Conservation (phyloP, 345 rosid genomes). For the Linum tenue region DNA sequence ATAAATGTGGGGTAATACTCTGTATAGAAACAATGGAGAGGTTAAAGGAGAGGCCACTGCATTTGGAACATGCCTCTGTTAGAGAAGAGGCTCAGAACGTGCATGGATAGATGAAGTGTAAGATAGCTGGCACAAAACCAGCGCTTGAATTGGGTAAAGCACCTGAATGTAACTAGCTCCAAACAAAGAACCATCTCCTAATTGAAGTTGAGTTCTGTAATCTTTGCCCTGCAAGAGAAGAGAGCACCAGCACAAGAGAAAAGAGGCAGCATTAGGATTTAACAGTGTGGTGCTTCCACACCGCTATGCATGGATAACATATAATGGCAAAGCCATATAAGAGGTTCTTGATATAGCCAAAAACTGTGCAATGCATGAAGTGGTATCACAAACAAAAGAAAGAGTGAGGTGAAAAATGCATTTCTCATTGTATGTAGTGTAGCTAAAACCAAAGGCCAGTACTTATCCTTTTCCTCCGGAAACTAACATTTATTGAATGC, state of each 20-base stretch:
- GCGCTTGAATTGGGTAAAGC: conserved; percentile 13
- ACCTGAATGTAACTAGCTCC: conserved; percentile 98
- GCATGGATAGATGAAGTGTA: neutral
- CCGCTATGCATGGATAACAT: no score
- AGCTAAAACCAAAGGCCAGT: no score
- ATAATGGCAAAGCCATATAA: no score
- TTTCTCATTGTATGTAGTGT: no score
- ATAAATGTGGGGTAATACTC: conserved; percentile 64
- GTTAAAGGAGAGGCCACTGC: neutral
- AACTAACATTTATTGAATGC: no score
- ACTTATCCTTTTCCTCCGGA: no score
- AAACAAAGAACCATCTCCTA: conserved; percentile 70
- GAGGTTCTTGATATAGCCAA: no score
- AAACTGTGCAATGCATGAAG: no score
- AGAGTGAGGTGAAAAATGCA: no score
- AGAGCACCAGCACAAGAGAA: neutral
- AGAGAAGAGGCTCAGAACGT: neutral
- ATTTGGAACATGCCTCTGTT: neutral
- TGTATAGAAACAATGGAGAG: conserved; percentile 23
- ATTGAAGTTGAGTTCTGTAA: conserved; percentile 74
- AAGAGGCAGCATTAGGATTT: neutral
- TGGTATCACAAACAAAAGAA: no score
- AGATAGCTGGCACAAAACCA: neutral
- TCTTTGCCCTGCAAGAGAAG: conserved; percentile 54
- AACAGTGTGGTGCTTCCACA: no score